Conservation (phyloP, 495 filamentous ascomycete species). For the Evernia prunastri region DNA sequence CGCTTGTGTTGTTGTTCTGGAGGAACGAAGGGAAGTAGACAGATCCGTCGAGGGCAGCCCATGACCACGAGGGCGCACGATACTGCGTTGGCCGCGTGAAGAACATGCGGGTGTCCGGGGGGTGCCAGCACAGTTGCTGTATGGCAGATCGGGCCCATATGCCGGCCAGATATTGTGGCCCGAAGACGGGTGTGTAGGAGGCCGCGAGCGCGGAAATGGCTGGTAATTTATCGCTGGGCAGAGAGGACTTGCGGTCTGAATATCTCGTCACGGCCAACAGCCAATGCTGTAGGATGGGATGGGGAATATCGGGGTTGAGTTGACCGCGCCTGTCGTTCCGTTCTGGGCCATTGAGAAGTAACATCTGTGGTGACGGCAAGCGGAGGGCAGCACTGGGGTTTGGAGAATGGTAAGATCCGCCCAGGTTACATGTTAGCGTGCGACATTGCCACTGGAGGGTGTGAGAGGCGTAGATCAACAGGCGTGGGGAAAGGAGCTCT, state of each 20-base stretch:
- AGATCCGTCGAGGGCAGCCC: slow-evolving; percentile 6
- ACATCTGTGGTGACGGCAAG: slow-evolving; percentile 2
- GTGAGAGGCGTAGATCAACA: slow-evolving; percentile 30
- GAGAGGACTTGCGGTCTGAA: slow-evolving; percentile 4
- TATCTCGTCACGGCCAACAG: background rate
- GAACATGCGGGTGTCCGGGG: background rate
- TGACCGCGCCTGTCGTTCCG: background rate
- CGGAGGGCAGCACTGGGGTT: slow-evolving; percentile 1
- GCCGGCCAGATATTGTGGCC: slow-evolving; percentile 1
- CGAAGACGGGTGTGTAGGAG: slow-evolving; percentile 4
- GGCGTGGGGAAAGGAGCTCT: slow-evolving; percentile 30
- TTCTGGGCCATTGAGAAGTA: slow-evolving; percentile 11
- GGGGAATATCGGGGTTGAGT: background rate
- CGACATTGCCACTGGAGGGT: slow-evolving; percentile 15
- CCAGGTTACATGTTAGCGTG: slow-evolving; percentile 11
- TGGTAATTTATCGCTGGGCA: slow-evolving; percentile 9
- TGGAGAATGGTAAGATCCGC: slow-evolving; percentile 6
- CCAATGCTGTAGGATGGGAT: slow-evolving; percentile 6
- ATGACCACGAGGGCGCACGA: slow-evolving; percentile 18
- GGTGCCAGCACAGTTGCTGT: slow-evolving; percentile 7
- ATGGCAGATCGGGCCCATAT: slow-evolving; percentile 12
- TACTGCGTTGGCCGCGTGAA: slow-evolving; percentile 6
- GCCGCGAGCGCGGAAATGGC: slow-evolving; percentile 9
- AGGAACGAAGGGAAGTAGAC: slow-evolving; percentile 3
- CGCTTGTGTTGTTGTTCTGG: background rate